Percentiles rank a stretch among this genome's conserved stretches.
Evolutionary conservation across 2,329 filamentous ascomycete genomes (phyloP).

Genomic region (Aspergillus persii): DNA sequence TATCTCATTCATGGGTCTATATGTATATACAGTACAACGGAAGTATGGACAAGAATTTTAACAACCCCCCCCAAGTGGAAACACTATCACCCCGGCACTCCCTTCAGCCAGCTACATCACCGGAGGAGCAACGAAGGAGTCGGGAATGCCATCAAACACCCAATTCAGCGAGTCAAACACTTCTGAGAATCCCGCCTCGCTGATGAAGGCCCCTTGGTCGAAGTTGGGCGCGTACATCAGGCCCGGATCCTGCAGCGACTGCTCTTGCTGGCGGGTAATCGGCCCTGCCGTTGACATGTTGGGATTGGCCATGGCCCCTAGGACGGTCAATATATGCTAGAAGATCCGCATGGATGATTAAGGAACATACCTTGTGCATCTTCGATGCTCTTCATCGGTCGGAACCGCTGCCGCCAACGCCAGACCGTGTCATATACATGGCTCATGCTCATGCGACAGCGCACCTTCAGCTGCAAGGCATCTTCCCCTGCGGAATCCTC

Average conservation of each 20-base stretch:
- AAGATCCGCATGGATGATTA: not conserved
- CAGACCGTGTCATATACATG: constrained; percentile 65
- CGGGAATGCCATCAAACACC: constrained; percentile 82
- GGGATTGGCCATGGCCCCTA: constrained; percentile 34
- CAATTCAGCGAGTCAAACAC: constrained; percentile 90
- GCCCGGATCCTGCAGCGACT: constrained; percentile 29
- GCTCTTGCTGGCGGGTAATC: constrained; percentile 29
- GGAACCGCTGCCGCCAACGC: constrained; percentile 64
- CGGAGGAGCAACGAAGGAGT: constrained; percentile 50
- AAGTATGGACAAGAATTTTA: not conserved
- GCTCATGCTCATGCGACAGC: constrained; percentile 64
- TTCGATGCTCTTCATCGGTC: constrained; percentile 58
- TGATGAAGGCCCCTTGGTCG: constrained; percentile 38
- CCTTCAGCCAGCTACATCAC: constrained; percentile 23
- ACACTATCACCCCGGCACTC: too few relatives aligned
- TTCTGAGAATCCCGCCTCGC: constrained; percentile 57
- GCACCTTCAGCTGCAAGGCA: constrained; percentile 58
- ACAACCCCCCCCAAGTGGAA: not conserved
- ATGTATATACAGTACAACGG: not conserved
- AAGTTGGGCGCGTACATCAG: constrained; percentile 36
- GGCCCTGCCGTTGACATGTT: constrained; percentile 30
- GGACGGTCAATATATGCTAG: constrained; percentile 15
- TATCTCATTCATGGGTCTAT: constrained; percentile 4
- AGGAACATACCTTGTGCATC: constrained; percentile 64
- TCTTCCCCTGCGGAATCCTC: constrained; percentile 33